Evolutionary conservation across 2,329 filamentous ascomycete species (phyloP).

Genomic region (Botrytis fabae): DNA sequence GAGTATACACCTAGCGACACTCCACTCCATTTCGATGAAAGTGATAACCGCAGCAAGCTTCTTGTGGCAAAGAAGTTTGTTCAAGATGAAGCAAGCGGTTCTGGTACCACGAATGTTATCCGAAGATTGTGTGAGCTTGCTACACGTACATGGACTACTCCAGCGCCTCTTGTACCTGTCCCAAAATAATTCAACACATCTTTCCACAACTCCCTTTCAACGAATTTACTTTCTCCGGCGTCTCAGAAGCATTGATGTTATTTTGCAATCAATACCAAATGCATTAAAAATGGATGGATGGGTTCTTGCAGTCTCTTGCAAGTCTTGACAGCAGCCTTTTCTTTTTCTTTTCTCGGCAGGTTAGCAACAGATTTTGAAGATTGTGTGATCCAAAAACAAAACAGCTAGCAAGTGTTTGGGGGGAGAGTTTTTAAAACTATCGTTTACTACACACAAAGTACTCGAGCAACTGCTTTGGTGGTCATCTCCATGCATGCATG

Average conservation of each 20-base stretch:
- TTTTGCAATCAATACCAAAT: constrained; percentile 17
- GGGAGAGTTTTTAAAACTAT: constrained; percentile 8
- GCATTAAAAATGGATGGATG: constrained; percentile 16
- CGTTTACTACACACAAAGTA: constrained; percentile 1
- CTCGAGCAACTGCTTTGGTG: neutral
- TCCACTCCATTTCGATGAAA: constrained; percentile 63
- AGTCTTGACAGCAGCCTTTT: neutral
- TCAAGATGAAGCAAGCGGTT: constrained; percentile 61
- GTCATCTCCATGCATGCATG: constrained; percentile 13
- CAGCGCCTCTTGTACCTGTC: constrained; percentile 20
- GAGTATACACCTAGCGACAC: constrained; percentile 57
- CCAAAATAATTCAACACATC: constrained; percentile 16
- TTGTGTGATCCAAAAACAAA: constrained; percentile 7
- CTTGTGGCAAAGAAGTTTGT: constrained; percentile 71
- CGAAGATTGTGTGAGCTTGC: constrained; percentile 70
- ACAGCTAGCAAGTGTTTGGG: constrained; percentile 2
- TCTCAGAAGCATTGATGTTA: constrained; percentile 17
- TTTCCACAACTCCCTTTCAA: neutral
- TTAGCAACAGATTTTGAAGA: constrained; percentile 2
- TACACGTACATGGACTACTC: constrained; percentile 45
- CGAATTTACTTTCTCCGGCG: constrained; percentile 22
- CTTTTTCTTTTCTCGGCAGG: neutral
- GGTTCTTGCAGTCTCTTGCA: neutral
- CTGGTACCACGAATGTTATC: constrained; percentile 74
- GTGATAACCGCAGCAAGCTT: constrained; percentile 64